Base-by-base conservation (phyloP, 768 basidiomycete genomes). In the Leucosporidium yakuticum region DNA sequence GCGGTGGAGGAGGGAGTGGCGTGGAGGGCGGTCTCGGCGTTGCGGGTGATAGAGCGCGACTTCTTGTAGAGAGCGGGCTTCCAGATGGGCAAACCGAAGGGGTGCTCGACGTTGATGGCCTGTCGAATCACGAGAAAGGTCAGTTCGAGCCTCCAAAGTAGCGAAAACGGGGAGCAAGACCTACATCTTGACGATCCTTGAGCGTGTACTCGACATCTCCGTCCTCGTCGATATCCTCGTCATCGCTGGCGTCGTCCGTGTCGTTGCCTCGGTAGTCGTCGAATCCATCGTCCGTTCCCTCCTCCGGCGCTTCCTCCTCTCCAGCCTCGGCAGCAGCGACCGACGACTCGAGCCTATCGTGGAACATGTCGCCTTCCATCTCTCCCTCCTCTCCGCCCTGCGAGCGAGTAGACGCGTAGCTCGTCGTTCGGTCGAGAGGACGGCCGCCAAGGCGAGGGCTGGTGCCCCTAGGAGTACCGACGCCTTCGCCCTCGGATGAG, bases 41-140 rank as follows among this genome's bases (percentile, higher is more conserved):
- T 86, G 60, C 95, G 90, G 59, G 94, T 97, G 74, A 99, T 90
- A 4, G 94, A 91, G 39, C 96, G 88, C 39, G 90, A 89, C 78
- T 99, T 99, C 80, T 94, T 93, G 86, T 99, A 99, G 66, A 99
- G 79, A 0, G 96, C 96, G 27, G 96, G 96, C 79, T 99, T 99
- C 96, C 96, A 99, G 77, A 99, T 97, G 49, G 91, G 95, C 67
- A 99, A 83, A 82, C 96, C 96, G 79, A 99, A 99, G 20, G 96
- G 96, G 79, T 99, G 96, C 77, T 95, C 91, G 77, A 96, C 94
- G 80, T 99, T 99, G 77, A 98, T 96, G 74, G 81, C 81, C 53
- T 94, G 57, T 23, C 2, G 5, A 36, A 17, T 19, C 19, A 54
- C 31, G 39, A 2, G 14, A 44, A 7, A 8, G 60, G 47, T 21